phyloP scores from a whole-genome alignment of 2,329 filamentous ascomycete species.

The Thielaviopsis populi region DNA sequence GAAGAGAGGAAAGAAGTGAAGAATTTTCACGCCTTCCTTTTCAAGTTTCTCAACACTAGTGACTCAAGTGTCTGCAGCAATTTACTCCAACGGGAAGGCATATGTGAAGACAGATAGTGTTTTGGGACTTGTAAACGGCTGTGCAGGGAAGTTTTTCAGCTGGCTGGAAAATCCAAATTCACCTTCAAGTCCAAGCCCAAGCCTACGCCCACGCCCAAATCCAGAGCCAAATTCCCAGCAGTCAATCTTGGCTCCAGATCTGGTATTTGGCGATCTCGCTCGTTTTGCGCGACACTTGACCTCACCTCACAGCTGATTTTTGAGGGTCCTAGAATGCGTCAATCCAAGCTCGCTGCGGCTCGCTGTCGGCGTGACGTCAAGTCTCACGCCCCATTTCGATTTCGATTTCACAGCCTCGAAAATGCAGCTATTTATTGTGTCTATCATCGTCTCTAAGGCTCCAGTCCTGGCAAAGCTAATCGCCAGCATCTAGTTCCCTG shows the following conservation, averaged over 20 bases:
- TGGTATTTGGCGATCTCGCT: background rate
- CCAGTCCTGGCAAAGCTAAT: background rate
- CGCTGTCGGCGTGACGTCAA: background rate
- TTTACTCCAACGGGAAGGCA: background rate
- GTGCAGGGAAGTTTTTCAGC: background rate
- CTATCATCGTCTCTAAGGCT: background rate
- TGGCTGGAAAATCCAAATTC: background rate
- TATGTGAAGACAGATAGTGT: background rate
- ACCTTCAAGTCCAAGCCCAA: no score
- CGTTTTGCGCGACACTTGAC: background rate
- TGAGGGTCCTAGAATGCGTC: background rate
- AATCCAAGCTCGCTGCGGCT: background rate
- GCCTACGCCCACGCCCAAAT: no score
- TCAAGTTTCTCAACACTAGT: background rate
- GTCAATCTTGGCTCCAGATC: background rate
- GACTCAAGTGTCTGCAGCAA: background rate
- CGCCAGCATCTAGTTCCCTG: background rate
- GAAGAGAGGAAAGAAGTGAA: background rate
- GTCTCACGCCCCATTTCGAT: no score
- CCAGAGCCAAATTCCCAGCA: no score
- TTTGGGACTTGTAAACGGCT: background rate
- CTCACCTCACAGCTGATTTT: background rate
- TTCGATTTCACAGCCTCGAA: background rate
- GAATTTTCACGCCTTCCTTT: slow-evolving; percentile 5
- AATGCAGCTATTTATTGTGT: background rate